Conservation (phyloP, 106 monocot species). For the Phalaenopsis aphrodite region DNA sequence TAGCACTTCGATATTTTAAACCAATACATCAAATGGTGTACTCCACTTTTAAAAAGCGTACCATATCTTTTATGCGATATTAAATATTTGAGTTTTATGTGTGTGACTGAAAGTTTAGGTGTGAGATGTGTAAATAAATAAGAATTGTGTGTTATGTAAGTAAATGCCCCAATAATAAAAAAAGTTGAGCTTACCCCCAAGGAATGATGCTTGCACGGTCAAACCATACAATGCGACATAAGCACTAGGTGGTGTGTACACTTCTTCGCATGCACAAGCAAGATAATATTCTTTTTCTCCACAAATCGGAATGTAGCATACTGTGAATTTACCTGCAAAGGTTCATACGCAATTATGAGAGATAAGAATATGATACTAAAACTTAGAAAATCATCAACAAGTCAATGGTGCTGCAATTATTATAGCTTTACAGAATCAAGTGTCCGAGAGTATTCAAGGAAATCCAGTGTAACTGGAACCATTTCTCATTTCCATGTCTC, state of each 20-base stretch:
- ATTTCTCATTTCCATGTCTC: not conserved
- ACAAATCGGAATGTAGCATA: slow-evolving; percentile 73
- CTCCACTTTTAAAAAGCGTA: too few species aligned
- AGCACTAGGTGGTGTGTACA: slow-evolving; percentile 83
- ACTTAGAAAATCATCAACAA: not conserved
- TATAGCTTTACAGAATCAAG: not conserved
- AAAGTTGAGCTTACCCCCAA: slow-evolving; percentile 52
- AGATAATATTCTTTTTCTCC: slow-evolving; percentile 96
- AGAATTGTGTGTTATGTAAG: too few species aligned
- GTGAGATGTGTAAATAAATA: too few species aligned
- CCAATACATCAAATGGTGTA: too few species aligned
- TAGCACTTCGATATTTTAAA: too few species aligned
- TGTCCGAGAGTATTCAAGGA: not conserved
- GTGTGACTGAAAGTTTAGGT: too few species aligned
- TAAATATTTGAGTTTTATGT: too few species aligned
- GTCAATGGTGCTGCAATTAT: not conserved
- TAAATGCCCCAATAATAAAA: not conserved
- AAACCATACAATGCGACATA: slow-evolving; percentile 82
- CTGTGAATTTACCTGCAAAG: slow-evolving; percentile 67
- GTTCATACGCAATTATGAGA: slow-evolving; percentile 12
- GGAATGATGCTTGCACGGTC: slow-evolving; percentile 67
- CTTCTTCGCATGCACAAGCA: slow-evolving; percentile 86
- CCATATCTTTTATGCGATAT: too few species aligned
- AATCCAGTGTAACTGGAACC: not conserved
- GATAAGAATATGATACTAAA: not conserved